Evolutionary conservation across 331 rosid species (phyloP).

Genomic region (Quercus phellos): DNA sequence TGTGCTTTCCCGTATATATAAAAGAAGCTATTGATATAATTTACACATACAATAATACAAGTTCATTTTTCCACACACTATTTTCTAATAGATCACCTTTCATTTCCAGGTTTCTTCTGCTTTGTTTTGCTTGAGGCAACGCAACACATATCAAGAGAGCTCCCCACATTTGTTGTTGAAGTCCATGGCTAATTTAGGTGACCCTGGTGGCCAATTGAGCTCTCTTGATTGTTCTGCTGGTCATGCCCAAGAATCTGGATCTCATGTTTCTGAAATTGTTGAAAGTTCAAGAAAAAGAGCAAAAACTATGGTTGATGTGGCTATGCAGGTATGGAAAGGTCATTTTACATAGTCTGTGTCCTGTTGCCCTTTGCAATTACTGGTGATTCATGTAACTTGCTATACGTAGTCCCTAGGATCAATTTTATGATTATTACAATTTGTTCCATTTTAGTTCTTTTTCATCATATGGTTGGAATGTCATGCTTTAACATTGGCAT

Average conservation of each 20-base stretch:
- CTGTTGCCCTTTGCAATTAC: conserved; percentile 1
- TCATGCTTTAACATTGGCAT: neutral
- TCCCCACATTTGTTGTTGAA: conserved; percentile 42
- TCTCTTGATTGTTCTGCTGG: conserved; percentile 42
- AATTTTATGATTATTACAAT: neutral
- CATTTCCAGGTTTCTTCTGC: conserved; percentile 76
- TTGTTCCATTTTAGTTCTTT: neutral
- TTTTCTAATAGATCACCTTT: conserved; percentile 15
- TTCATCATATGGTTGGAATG: conserved; percentile 6
- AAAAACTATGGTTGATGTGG: conserved; percentile 61
- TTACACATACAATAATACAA: too few relatives aligned
- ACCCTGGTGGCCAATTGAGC: conserved; percentile 50
- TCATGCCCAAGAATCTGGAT: conserved; percentile 53
- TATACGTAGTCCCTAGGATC: neutral
- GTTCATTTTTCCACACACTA: too few relatives aligned
- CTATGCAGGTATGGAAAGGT: conserved; percentile 59
- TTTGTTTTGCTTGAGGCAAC: conserved; percentile 74
- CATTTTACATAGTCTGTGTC: neutral
- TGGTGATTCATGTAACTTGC: conserved; percentile 2
- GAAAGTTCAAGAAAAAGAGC: conserved; percentile 79
- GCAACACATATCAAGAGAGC: conserved; percentile 72
- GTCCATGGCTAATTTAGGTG: conserved; percentile 45
- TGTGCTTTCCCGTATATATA: too few relatives aligned
- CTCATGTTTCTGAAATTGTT: conserved; percentile 74
- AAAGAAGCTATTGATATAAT: too few relatives aligned